Evolutionary conservation across 2,329 filamentous ascomycete genomes (phyloP).

Genomic region (Nigrograna mackinnonii): DNA sequence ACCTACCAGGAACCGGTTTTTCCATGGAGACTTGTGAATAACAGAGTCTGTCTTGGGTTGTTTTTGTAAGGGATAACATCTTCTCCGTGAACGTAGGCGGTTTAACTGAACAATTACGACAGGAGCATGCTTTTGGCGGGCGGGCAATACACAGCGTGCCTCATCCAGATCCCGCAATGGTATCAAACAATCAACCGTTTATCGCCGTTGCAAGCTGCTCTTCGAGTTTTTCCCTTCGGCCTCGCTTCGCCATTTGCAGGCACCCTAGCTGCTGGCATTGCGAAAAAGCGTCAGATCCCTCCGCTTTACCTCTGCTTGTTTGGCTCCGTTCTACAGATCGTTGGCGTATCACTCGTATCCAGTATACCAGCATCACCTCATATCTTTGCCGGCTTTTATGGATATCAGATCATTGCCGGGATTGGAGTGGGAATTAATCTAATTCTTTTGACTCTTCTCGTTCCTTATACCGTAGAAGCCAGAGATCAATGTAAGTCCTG

Average conservation of each 20-base stretch:
- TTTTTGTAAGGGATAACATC: neutral
- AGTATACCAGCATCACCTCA: neutral
- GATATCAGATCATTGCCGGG: neutral
- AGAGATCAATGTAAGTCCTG: neutral
- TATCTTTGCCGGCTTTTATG: neutral
- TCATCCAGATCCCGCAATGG: neutral
- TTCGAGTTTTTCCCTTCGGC: neutral
- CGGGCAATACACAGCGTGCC: neutral
- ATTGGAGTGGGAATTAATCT: neutral
- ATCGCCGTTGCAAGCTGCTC: neutral
- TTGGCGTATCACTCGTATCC: neutral
- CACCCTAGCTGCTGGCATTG: neutral
- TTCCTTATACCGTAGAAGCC: neutral
- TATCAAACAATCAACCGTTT: neutral
- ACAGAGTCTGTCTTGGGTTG: neutral
- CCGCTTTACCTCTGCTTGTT: neutral
- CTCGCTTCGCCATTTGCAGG: neutral
- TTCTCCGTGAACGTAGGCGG: neutral
- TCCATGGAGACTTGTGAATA: neutral
- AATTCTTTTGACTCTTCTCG: neutral
- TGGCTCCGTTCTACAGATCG: neutral
- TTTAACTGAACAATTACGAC: neutral
- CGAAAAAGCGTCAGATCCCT: neutral
- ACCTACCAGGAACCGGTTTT: neutral
- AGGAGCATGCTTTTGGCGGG: neutral